Conservation (phyloP, 768 basidiomycete species). For the Rhodotorula diobovata region DNA sequence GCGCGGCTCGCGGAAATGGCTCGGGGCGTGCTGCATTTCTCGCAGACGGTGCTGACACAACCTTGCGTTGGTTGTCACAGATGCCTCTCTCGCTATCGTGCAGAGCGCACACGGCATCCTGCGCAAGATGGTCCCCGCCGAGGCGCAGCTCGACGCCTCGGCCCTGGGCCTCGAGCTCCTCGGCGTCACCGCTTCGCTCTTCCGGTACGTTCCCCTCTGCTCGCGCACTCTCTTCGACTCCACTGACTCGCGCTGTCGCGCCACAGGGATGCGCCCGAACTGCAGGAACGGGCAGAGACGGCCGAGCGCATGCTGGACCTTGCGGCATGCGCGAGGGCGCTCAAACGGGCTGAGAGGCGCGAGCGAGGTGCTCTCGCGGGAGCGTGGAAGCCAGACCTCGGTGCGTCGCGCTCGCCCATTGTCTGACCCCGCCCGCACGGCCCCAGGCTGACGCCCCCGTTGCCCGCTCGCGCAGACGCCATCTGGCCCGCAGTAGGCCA, state of each 20-base stretch:
- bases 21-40: too few relatives aligned
- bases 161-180: conserved; percentile 14
- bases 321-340: conserved; percentile 1
- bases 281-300: neutral
- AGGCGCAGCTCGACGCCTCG: neutral
- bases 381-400: neutral
- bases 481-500: conserved; percentile 15
- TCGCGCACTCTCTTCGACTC: neutral
- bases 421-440: rapidly evolving
- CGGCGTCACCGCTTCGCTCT: neutral
- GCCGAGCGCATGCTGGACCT: neutral
- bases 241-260: neutral
- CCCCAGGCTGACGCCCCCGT: too few relatives aligned
- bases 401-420: too few relatives aligned
- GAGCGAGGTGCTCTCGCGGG: neutral
- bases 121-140: neutral
- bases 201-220: neutral
- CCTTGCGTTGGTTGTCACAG: neutral
- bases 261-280: neutral
- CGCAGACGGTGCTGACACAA: too few relatives aligned
- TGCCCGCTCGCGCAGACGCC: conserved; percentile 5
- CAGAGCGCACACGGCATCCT: neutral
- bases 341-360: neutral
- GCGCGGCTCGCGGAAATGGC: neutral
- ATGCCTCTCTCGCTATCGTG: neutral